A percentile compares a stretch with the other conserved stretches of the same genome.
Evolutionary conservation across 495 filamentous ascomycete species (phyloP).

Genomic region (Hypoxylon crocopeplum): DNA sequence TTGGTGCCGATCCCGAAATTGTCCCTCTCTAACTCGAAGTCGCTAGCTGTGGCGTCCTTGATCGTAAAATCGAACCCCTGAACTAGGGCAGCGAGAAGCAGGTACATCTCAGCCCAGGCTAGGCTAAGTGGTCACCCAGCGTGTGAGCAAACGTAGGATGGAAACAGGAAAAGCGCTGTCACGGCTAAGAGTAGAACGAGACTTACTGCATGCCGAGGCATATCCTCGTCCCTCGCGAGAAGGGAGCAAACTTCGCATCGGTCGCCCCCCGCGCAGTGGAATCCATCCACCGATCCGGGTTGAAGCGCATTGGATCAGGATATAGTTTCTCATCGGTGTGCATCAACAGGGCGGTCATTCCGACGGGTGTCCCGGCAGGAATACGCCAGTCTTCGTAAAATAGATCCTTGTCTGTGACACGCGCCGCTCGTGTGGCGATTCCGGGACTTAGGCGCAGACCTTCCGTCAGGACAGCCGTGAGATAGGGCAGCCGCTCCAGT

Average conservation of each 20-base stretch:
- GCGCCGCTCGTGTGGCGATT: conserved; percentile 45
- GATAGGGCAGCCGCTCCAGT: conserved; percentile 39
- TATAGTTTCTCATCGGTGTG: conserved; percentile 39
- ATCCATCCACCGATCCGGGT: conserved; percentile 50
- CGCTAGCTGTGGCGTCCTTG: conserved; percentile 14
- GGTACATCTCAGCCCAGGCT: conserved; percentile 41
- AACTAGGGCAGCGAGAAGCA: conserved; percentile 22
- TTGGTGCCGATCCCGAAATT: conserved; percentile 37
- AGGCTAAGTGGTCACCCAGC: conserved; percentile 15
- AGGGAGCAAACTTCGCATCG: conserved; percentile 24
- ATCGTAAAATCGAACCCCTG: conserved; percentile 35
- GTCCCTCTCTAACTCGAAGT: conserved; percentile 35
- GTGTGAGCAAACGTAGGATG: not conserved
- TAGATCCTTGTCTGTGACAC: conserved; percentile 43
- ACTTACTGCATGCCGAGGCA: conserved; percentile 25
- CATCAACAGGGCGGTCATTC: conserved; percentile 45
- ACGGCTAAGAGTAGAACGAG: not conserved
- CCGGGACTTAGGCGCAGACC: conserved; percentile 42
- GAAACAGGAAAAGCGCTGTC: not conserved
- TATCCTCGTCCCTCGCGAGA: conserved; percentile 21
- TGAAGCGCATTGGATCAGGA: conserved; percentile 43
- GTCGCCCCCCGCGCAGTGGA: not conserved
- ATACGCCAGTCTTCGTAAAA: conserved; percentile 53
- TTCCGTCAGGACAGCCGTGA: conserved; percentile 41
- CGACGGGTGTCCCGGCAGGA: conserved; percentile 46